Evolutionary conservation across 306 rosid genomes (phyloP).

Genomic region (Quercus alba): DNA sequence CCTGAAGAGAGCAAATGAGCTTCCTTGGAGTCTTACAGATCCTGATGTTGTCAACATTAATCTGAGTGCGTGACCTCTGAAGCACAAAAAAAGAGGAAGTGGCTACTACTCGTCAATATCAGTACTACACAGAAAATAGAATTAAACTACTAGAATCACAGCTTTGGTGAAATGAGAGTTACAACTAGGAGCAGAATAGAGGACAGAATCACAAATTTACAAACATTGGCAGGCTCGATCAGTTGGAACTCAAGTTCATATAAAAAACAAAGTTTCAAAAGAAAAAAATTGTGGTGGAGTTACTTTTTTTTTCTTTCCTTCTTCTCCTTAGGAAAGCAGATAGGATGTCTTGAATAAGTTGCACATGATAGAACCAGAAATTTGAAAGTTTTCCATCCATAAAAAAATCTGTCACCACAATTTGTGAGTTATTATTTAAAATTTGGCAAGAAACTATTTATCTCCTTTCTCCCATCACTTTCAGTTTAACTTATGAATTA

Average conservation of each 20-base stretch:
- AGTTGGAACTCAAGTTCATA: background rate
- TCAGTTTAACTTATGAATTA: background rate
- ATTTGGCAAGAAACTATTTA: background rate
- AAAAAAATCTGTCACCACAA: background rate
- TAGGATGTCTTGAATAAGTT: background rate
- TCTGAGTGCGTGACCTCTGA: slow-evolving; percentile 51
- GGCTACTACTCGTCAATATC: slow-evolving; percentile 2
- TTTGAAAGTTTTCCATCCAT: too few relatives aligned
- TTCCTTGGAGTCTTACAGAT: slow-evolving; percentile 69
- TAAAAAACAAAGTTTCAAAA: background rate
- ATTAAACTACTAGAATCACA: slow-evolving; percentile 1
- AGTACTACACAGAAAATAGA: background rate
- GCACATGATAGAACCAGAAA: too few relatives aligned
- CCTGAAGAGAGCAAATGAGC: slow-evolving; percentile 79
- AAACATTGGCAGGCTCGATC: background rate
- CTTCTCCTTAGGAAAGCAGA: background rate
- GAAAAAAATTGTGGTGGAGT: background rate
- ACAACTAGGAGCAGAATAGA: background rate
- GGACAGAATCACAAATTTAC: slow-evolving; percentile 1
- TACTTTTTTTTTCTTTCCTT: background rate
- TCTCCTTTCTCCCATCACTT: background rate
- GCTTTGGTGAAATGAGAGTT: slow-evolving; percentile 7
- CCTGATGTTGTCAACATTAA: slow-evolving; percentile 38
- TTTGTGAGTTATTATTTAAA: background rate
- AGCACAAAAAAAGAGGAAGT: slow-evolving; percentile 9